Evolutionary conservation across 169 alveolate species (phyloP), one percentile per base, ranked within the genome.

Genomic region (Prorocentrum cordatum): DNA sequence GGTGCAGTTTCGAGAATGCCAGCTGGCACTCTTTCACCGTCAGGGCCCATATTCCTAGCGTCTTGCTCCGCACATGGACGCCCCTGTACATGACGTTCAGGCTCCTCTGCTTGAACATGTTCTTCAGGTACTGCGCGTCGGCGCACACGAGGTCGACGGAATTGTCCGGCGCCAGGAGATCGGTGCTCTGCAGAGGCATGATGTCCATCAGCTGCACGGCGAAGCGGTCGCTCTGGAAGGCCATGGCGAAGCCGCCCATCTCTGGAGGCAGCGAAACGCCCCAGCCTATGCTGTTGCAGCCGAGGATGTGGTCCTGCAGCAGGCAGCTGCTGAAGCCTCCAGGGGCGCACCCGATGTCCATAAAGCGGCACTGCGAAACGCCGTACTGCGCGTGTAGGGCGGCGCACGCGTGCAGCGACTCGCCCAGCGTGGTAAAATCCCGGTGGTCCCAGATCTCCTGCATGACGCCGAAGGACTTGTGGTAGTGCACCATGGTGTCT

Each of bases 221-320:
- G 61, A 61, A 77, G 47, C 89, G 62, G 18, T 66, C 38, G 31
- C 62, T 79, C 35, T 26, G 24, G 24, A 79, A 29, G 89, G 61
- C 89, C 89, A 79, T 79, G 33, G 39, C 66, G 71, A 79, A 79
- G 39, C 89, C 89, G 24, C 89, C 89, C 77, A 79, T 45, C 66
- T 79, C 77, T 32, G 89, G 89, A n/a, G 89, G 89, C 67, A 79
- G 47, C 12, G 89, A 79, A 26, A 79, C 89, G 62, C 45, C n/a
- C 22, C 61, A 47, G 61, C 61, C 61, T 26, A 9, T 16, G 61
- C 61, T 3, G 5, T 26, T 3, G 27, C n/a, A 20, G 6, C 20
- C 3, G 61, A 47, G 22, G 61, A 3, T 54, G 27, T 9, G 33
- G 16, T n/a, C 87, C 87, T 77, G 87, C 35, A 77, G 61, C 39